Conservation (phyloP, 2,329 filamentous ascomycete genomes). For the Colletotrichum musae region DNA sequence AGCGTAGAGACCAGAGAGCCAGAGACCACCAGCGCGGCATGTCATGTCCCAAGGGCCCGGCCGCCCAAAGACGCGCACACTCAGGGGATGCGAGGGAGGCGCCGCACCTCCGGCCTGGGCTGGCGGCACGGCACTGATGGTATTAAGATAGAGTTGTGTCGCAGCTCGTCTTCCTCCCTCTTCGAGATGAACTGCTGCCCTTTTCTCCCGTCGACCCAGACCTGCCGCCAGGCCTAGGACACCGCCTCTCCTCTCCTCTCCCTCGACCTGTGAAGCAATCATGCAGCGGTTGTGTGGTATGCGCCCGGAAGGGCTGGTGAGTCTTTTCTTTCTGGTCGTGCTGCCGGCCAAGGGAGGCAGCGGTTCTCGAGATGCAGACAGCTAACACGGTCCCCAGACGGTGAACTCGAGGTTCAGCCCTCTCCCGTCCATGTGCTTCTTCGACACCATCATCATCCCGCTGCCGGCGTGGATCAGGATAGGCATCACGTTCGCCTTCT, state of each 20-base stretch:
- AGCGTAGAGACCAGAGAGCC: conserved; percentile 33
- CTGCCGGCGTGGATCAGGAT: conserved; percentile 46
- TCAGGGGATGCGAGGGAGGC: neutral
- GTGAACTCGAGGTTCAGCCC: conserved; percentile 34
- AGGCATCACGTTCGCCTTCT: conserved; percentile 40
- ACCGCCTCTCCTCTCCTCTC: conserved; percentile 15
- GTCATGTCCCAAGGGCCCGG: conserved; percentile 24
- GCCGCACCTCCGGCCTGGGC: conserved; percentile 28
- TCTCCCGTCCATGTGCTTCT: conserved; percentile 48
- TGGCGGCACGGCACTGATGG: conserved; percentile 33
- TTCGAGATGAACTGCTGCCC: conserved; percentile 35
- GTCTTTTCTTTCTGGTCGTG: conserved; percentile 11
- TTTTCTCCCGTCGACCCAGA: conserved; percentile 33
- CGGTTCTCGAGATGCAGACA: neutral
- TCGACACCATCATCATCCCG: conserved; percentile 45
- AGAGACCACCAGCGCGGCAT: neutral
- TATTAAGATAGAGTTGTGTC: conserved; percentile 40
- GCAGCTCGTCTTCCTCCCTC: conserved; percentile 22
- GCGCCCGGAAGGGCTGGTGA: conserved; percentile 40
- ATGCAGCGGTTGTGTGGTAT: conserved; percentile 39
- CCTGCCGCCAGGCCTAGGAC: conserved; percentile 23
- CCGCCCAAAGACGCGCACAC: conserved; percentile 25
- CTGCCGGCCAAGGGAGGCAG: conserved; percentile 1
- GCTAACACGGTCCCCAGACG: conserved; percentile 26
- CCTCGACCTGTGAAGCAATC: conserved; percentile 28